Base-by-base conservation (phyloP, 108 stramenopile species). In the Heterococcus sp. region DNA sequence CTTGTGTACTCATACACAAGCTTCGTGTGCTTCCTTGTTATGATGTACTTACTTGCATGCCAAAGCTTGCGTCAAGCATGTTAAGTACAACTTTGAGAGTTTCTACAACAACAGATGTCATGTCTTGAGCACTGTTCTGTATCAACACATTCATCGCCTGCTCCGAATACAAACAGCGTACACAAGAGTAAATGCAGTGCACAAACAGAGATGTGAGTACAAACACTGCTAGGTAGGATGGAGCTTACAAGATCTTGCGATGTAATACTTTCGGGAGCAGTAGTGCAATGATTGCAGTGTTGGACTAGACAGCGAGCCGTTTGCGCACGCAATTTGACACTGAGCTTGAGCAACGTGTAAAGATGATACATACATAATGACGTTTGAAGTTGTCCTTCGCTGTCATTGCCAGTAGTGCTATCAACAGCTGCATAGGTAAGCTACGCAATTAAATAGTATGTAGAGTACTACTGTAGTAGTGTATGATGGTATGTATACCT, bases 121-220 rank as follows among this genome's bases (percentile, higher is more conserved):
- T 86, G 77, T 96, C 96, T 14, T 88, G 80, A 14, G 96, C 94
- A 3, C 92, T 88, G 74, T 92, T 90, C 73, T 92, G 88, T 40
- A 78, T 46, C 46, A 78, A 70, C 14, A 78, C 66, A 63, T 78
- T 78, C 77, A 96, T 93, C 29, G 76, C 76, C 76, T 78, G 68
- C 40, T 63, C 76, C 69, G 46, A 58, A 58, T 58, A 14, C 14
- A 58, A 58, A 21, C 46, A 58, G 46, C 8, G 21, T 8, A 21
- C 46, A 58, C 46, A 58, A 58, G 14, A 58, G 14, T 14, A 8
- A 58, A 21, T 58, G 8, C 46, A 8, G 21, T 14, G 8, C 46
- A 58, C 14, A 58, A 8, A 58, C 46, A 58, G 46, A 58, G n/a
- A n/a, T n/a, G n/a, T n/a, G n/a, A n/a, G n/a, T n/a, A n/a, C n/a